phyloP scores from a whole-genome alignment of 345 rosid genomes.

The Moricandia moricandioides region DNA sequence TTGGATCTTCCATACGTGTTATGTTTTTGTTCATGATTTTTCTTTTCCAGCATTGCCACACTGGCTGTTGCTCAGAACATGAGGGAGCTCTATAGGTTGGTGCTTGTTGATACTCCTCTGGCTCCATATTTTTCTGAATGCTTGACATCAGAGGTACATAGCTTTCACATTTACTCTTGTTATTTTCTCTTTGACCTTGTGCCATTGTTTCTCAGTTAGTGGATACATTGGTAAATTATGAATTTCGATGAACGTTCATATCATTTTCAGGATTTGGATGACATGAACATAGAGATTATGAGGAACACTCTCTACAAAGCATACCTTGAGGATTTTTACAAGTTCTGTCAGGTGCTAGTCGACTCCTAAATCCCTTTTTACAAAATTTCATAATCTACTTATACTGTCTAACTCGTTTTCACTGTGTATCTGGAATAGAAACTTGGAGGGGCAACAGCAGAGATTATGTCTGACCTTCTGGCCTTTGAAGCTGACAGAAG shows the following conservation, averaged over 20 bases:
- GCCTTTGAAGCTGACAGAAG: slow-evolving; percentile 98
- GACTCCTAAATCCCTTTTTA: neutral
- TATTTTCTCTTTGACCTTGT: neutral
- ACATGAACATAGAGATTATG: slow-evolving; percentile 96
- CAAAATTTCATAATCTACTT: neutral
- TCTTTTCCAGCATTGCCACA: slow-evolving; percentile 75
- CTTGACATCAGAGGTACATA: slow-evolving; percentile 83
- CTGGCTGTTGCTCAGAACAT: slow-evolving; percentile 98
- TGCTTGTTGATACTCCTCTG: slow-evolving; percentile 95
- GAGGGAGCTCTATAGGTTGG: slow-evolving; percentile 96
- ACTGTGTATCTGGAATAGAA: slow-evolving; percentile 43
- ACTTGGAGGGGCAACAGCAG: slow-evolving; percentile 97
- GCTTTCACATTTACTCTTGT: neutral
- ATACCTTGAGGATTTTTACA: slow-evolving; percentile 92
- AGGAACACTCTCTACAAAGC: slow-evolving; percentile 96
- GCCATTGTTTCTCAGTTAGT: neutral
- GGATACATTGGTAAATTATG: neutral
- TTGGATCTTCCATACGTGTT: neutral
- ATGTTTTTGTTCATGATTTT: slow-evolving; percentile 2
- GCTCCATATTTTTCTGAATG: slow-evolving; percentile 99
- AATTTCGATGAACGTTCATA: neutral
- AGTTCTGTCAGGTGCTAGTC: slow-evolving; percentile 82
- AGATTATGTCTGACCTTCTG: slow-evolving; percentile 97
- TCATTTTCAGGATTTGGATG: slow-evolving; percentile 80
- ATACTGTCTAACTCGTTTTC: neutral